These are phyloP conservation scores for Xylaria sp. DNA, from an alignment of 2,329 filamentous ascomycete species.

Conservation along the genomic window DNA sequence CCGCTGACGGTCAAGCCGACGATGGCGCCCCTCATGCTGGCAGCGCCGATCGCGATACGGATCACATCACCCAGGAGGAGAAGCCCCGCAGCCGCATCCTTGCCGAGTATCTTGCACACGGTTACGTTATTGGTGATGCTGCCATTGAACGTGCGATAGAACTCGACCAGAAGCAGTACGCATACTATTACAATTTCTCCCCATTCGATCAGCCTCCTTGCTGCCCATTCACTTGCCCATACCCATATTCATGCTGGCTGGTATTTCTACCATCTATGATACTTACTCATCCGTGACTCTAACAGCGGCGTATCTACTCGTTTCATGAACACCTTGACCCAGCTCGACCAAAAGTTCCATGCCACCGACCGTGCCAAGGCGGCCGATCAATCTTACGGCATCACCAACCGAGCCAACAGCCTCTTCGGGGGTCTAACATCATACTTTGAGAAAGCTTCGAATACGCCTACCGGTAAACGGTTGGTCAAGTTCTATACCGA, in stretches of 20 bases:
- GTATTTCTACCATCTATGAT: too few relatives aligned
- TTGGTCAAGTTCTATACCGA: constrained; percentile 88
- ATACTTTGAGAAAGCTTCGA: constrained; percentile 94
- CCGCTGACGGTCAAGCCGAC: constrained; percentile 72
- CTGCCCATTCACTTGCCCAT: not conserved
- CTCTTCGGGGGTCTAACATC: constrained; percentile 75
- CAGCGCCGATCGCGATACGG: constrained; percentile 66
- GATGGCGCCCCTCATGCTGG: constrained; percentile 67
- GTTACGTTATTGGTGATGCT: constrained; percentile 81
- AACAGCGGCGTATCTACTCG: constrained; percentile 74
- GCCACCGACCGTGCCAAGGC: constrained; percentile 87
- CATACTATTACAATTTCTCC: not conserved
- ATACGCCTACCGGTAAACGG: constrained; percentile 88
- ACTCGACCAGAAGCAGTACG: constrained; percentile 82
- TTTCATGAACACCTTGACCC: constrained; percentile 80
- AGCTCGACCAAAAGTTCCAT: constrained; percentile 87
- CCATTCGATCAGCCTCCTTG: not conserved
- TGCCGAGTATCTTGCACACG: constrained; percentile 95
- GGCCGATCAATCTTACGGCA: constrained; percentile 85
- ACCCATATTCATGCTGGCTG: too few relatives aligned
- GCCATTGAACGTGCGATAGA: constrained; percentile 86
- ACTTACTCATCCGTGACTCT: not conserved
- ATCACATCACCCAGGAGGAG: constrained; percentile 91
- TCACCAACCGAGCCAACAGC: constrained; percentile 76
- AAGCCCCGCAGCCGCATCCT: constrained; percentile 94